Base-by-base conservation (phyloP, 768 basidiomycete species). In the Psilocybe cyanescens region DNA sequence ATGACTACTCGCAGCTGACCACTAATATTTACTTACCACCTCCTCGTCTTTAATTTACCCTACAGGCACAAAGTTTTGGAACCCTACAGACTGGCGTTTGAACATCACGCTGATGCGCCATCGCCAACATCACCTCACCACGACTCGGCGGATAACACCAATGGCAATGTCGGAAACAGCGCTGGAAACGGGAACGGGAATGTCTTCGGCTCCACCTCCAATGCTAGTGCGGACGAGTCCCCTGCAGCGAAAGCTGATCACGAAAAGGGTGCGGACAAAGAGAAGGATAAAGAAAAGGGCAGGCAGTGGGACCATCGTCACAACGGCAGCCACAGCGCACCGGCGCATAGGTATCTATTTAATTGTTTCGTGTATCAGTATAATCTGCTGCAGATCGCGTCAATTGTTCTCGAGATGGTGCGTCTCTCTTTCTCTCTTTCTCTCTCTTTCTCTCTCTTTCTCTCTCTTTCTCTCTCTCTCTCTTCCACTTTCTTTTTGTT, bases 311-410 rank as follows among this genome's bases (percentile, higher is more conserved):
- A 44, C n/a, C 41, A 44, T 16, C 41, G 14, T 14, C 37, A 39
- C 14, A 8, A 44, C 11, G 41, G 11, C 86, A 84, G 0, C 83
- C 86, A 29, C 35, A 19, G 44, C 8, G 12, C 54, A 41, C 62
- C 0, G 24, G 59, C 64, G 5, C 90, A 92, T 72, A 83, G 86
- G 44, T 85, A 87, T 68, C 75, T 93, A 7, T 93, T 93, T 65
- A 77, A 90, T 58, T 89, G 87, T 53, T 92, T 88, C 65, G 83
- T 90, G 30, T 92, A 90, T 69, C 89, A 93, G 58, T 84, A 82
- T 64, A 83, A 83, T 64, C 68, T 82, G 31, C 74, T 80, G 24
- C 79, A 78, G 54, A 73, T 80, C 31, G 68, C 78, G 1, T 68
- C 57, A 2, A 73, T 78, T 47, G 59, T 81, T 0, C 59, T 78